These are phyloP conservation scores for Flaveria floridana DNA, from an alignment of 140 eudicot genomes.

Conservation along the genomic window DNA sequence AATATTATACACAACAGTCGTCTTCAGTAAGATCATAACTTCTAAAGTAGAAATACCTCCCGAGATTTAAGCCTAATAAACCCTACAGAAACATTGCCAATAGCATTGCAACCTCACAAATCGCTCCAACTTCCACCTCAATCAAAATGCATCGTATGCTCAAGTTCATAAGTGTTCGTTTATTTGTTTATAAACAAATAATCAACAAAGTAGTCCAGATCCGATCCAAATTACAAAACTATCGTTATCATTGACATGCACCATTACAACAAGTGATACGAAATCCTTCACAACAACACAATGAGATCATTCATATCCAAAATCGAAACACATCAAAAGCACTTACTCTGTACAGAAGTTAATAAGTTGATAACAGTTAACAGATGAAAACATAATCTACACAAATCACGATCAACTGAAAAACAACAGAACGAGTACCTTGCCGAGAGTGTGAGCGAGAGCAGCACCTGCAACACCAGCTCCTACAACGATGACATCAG, in stretches of 20 bases:
- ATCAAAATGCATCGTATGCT: neutral
- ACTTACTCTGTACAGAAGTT: neutral
- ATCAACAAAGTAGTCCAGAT: too few relatives aligned
- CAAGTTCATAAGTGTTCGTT: neutral
- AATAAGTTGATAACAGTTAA: neutral
- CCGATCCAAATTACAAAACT: too few relatives aligned
- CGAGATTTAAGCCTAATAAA: too few relatives aligned
- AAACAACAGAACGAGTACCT: slow-evolving; percentile 36
- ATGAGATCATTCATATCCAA: neutral
- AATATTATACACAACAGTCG: slow-evolving; percentile 17
- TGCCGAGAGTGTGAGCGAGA: slow-evolving; percentile 82
- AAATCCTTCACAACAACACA: slow-evolving; percentile 16
- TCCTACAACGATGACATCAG: slow-evolving; percentile 72
- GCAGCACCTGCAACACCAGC: slow-evolving; percentile 95
- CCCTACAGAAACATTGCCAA: slow-evolving; percentile 3
- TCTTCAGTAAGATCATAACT: neutral
- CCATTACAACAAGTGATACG: neutral
- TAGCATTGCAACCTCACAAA: slow-evolving; percentile 6
- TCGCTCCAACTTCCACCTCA: slow-evolving; percentile 17
- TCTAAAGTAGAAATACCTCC: too few relatives aligned
- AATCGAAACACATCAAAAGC: neutral
- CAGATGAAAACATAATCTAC: neutral
- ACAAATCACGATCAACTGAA: neutral
- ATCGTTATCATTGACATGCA: too few relatives aligned
- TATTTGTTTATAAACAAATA: neutral